Conservation (phyloP, 1,284 basidiomycete species). For the Fereydounia khargensis region DNA sequence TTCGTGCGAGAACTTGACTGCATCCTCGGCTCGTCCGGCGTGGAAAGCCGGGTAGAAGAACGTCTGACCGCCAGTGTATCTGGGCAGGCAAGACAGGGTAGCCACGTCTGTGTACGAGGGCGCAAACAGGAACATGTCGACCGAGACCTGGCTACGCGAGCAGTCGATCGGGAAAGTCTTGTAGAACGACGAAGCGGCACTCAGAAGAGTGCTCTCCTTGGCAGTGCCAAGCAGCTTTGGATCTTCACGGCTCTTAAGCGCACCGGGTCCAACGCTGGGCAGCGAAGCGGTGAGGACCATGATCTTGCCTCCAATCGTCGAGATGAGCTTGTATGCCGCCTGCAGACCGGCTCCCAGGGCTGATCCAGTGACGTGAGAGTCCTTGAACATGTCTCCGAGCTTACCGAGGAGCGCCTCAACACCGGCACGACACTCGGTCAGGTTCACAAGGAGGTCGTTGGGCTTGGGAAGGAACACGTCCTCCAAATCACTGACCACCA, state of each 20-base stretch:
- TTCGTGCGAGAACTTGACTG: conserved; percentile 95
- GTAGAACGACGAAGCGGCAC: conserved; percentile 80
- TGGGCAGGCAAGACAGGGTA: conserved; percentile 83
- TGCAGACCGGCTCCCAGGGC: conserved; percentile 94
- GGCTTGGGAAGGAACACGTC: conserved; percentile 98
- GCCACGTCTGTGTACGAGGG: conserved; percentile 93
- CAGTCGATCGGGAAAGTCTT: conserved; percentile 99
- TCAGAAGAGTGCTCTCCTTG: conserved; percentile 65
- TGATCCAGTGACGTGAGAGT: conserved; percentile 84
- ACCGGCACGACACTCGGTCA: conserved; percentile 77
- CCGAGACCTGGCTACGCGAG: conserved; percentile 91
- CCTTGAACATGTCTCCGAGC: conserved; percentile 94
- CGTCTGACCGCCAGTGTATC: conserved; percentile 96
- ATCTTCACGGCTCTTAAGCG: conserved; percentile 94
- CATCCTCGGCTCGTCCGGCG: conserved; percentile 87
- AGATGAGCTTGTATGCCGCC: conserved; percentile 91
- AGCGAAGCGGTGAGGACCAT: conserved; percentile 82
- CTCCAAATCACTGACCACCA: conserved; percentile 93
- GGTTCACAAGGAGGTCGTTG: conserved; percentile 88
- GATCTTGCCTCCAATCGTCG: conserved; percentile 92
- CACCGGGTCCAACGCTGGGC: conserved; percentile 83
- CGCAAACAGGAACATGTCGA: conserved; percentile 99
- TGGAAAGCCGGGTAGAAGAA: conserved; percentile 99
- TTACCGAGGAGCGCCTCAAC: conserved; percentile 79
- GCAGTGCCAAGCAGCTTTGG: conserved; percentile 90